phyloP scores from a whole-genome alignment of 768 basidiomycete species.

The Mycena sanguinolenta region DNA sequence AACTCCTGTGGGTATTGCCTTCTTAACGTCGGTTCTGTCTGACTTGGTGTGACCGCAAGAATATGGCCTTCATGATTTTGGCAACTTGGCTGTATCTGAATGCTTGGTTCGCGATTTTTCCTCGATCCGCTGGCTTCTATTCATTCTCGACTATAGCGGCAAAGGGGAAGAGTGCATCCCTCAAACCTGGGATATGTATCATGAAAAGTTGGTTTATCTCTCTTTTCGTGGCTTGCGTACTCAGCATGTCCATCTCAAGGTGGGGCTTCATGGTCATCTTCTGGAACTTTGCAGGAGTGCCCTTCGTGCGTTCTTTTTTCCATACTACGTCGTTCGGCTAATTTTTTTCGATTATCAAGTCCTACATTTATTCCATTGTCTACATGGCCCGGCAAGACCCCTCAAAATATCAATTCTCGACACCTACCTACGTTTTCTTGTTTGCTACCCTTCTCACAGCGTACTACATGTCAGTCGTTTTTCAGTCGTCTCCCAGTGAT shows the following conservation, averaged over 20 bases:
- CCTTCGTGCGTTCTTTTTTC: conserved; percentile 74
- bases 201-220: conserved; percentile 79
- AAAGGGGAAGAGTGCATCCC: conserved; percentile 97
- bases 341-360: conserved; percentile 59
- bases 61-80: conserved; percentile 96
- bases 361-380: conserved; percentile 97
- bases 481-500: conserved; percentile 13
- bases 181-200: conserved; percentile 99
- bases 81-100: conserved; percentile 98
- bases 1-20: conserved; percentile 76
- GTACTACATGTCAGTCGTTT: conserved; percentile 82
- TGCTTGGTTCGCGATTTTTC: conserved; percentile 76
- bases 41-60: conserved; percentile 62
- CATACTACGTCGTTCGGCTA: not conserved
- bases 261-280: conserved; percentile 99
- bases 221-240: not conserved
- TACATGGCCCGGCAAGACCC: conserved; percentile 98
- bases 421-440: conserved; percentile 77
- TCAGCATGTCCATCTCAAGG: conserved; percentile 46
- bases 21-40: not conserved
- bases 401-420: conserved; percentile 87
- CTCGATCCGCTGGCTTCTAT: not conserved
- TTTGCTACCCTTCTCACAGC: conserved; percentile 84
- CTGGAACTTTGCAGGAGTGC: conserved; percentile 96
- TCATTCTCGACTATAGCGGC: conserved; percentile 58